phyloP scores from a whole-genome alignment of 2,329 filamentous ascomycete genomes.

The Diaporthe caulivora region DNA sequence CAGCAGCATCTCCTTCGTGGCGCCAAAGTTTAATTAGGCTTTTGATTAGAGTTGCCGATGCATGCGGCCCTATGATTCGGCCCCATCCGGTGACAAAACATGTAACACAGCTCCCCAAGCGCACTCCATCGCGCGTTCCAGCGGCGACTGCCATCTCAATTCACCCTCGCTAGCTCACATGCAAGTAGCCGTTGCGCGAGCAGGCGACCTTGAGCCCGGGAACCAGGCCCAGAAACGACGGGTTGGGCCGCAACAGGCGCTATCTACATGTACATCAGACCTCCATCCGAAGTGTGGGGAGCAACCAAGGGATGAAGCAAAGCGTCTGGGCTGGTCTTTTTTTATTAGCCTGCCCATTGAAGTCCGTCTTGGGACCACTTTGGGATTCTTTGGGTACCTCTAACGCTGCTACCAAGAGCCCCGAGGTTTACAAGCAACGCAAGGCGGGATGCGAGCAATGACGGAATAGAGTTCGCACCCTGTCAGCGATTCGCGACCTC shows the following conservation, averaged over 20 bases:
- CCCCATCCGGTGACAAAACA: constrained; percentile 8
- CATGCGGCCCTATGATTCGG: constrained; percentile 16
- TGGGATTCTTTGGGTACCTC: neutral
- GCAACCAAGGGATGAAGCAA: neutral
- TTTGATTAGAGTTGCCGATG: constrained; percentile 11
- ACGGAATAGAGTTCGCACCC: constrained; percentile 20
- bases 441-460: neutral
- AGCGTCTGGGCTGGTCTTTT: constrained; percentile 5
- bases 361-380: neutral
- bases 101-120: constrained; percentile 6
- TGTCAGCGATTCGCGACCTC: constrained; percentile 29
- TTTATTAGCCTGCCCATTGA: too few relatives aligned
- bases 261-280: neutral
- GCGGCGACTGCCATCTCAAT: constrained; percentile 6
- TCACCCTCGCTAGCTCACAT: neutral
- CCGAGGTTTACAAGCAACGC: neutral
- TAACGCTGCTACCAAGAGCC: neutral
- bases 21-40: constrained; percentile 23
- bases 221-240: neutral
- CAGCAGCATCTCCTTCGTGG: neutral
- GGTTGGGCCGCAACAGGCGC: constrained; percentile 16
- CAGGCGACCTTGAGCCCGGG: neutral
- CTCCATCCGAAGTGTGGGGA: neutral
- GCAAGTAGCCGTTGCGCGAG: neutral
- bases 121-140: constrained; percentile 7